Conservation (phyloP, 768 basidiomycete species). For the Amanita brunnescens region DNA sequence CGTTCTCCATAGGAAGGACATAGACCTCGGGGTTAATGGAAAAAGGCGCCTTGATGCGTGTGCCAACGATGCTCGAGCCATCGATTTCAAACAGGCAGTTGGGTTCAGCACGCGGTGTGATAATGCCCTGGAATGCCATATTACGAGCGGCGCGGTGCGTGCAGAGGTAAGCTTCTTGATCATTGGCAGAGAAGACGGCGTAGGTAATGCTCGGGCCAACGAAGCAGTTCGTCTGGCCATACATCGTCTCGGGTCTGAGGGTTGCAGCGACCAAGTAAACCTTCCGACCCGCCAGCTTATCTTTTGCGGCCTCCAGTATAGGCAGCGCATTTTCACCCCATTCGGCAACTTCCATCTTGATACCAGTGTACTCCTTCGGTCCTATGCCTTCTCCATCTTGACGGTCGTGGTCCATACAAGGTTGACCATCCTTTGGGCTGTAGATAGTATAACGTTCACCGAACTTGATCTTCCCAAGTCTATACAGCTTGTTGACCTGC, state of each 20-base stretch:
- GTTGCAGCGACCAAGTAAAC: slow-evolving; percentile 95
- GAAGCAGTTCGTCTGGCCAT: slow-evolving; percentile 98
- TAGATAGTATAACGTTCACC: slow-evolving; percentile 98
- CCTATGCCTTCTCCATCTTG: slow-evolving; percentile 90
- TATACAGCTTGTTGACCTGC: slow-evolving; percentile 92
- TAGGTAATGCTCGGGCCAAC: slow-evolving; percentile 89
- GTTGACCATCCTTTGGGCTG: slow-evolving; percentile 97
- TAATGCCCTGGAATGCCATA: slow-evolving; percentile 92
- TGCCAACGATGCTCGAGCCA: slow-evolving; percentile 76
- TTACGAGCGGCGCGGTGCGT: slow-evolving; percentile 90
- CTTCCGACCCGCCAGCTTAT: slow-evolving; percentile 67
- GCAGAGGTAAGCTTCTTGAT: slow-evolving; percentile 81
- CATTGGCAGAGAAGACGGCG: slow-evolving; percentile 83
- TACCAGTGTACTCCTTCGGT: slow-evolving; percentile 89
- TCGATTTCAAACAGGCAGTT: slow-evolving; percentile 69
- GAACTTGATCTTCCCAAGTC: slow-evolving; percentile 90
- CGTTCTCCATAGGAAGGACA: slow-evolving; percentile 98
- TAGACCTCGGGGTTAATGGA: slow-evolving; percentile 80
- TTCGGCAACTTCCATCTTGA: slow-evolving; percentile 89
- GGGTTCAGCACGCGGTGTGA: slow-evolving; percentile 61
- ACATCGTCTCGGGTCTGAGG: slow-evolving; percentile 96
- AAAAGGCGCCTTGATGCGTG: slow-evolving; percentile 84
- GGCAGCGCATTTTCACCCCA: slow-evolving; percentile 47
- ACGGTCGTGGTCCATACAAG: slow-evolving; percentile 99
- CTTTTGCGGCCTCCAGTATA: slow-evolving; percentile 37